A percentile compares a stretch with the other conserved stretches of the same genome.
Conservation (phyloP, 2,329 filamentous ascomycete species). For the Alternaria postmessia region DNA sequence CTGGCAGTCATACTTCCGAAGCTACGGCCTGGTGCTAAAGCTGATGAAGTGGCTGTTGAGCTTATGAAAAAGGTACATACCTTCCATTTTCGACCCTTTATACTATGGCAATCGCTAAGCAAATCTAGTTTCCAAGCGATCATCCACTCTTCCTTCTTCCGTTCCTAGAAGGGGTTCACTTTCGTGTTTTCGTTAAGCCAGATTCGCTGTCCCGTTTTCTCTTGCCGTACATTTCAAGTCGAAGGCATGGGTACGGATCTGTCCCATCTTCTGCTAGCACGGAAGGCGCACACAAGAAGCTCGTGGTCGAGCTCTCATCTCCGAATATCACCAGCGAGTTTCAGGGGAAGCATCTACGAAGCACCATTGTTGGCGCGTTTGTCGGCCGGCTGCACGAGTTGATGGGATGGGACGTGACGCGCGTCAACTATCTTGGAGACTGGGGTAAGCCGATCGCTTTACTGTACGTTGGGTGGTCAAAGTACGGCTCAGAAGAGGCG, state of each 20-base stretch:
- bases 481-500: constrained; percentile 71
- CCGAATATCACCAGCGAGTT: constrained; percentile 79
- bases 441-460: constrained; percentile 72
- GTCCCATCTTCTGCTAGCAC: constrained; percentile 22
- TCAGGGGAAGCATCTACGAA: constrained; percentile 70
- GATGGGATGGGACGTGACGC: constrained; percentile 68
- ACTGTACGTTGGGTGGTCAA: constrained; percentile 70
- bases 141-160: constrained; percentile 72
- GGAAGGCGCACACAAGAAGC: constrained; percentile 61
- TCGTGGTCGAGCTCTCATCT: constrained; percentile 76
- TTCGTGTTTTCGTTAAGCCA: constrained; percentile 73
- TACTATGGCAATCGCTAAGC: neutral
- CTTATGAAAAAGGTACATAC: constrained; percentile 36
- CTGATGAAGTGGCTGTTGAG: constrained; percentile 22
- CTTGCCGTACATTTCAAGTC: constrained; percentile 68
- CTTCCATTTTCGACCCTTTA: neutral
- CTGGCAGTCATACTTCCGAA: constrained; percentile 38
- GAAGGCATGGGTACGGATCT: constrained; percentile 62
- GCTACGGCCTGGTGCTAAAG: constrained; percentile 34
- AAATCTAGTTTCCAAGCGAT: constrained; percentile 67
- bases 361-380: constrained; percentile 71
- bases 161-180: constrained; percentile 65
- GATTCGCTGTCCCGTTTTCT: constrained; percentile 66
- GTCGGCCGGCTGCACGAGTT: constrained; percentile 66
- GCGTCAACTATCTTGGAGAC: constrained; percentile 73